Base-by-base conservation (phyloP, 805 yeast genomes). In the Debaryomyces castellii region DNA sequence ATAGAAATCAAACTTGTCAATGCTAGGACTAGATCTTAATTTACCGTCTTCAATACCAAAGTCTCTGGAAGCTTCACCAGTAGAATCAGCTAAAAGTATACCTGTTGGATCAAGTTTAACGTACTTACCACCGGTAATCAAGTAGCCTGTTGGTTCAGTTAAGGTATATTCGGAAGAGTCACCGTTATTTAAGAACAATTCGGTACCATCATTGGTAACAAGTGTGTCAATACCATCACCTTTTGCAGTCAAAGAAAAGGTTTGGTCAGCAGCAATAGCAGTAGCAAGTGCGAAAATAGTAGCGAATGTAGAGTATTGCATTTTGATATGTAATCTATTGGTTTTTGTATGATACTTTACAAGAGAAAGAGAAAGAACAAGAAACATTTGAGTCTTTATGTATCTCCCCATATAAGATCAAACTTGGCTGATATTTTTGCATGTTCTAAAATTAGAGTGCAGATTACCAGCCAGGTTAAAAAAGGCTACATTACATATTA, bases 121-220 rank as follows among this genome's bases (percentile, higher is more conserved):
- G 44, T 53, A 52, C 33, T 54, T 32, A 34, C 60, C 67, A 33
- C 46, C 50, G 41, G 54, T 53, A n/a, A 48, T 34, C 18, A 59
- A 48, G 54, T 51, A 64, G 10, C 71, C 71, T 40, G 58, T 48
- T 28, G 72, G 71, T 42, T 62, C 64, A 38, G 52, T 47, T 53
- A 67, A 65, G 43, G 41, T 39, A 50, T 60, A 58, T 32, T 52
- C 34, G 24, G 54, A 60, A 41, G 57, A 43, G 7, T 33, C 24
- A 39, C 58, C 60, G 22, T 41, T 50, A 6, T 44, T 39, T 40
- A 57, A 48, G 18, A 48, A 53, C 17, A 60, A 49, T 16, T 49
- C 49, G 45, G 52, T 39, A 40, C 41, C 51, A 38, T 35, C 37
- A 28, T 43, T 33, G 25, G 54, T 49, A 34, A 64, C 65, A 16